phyloP scores from a whole-genome alignment of 768 basidiomycete species.

The Xerocomellus amylosporus region DNA sequence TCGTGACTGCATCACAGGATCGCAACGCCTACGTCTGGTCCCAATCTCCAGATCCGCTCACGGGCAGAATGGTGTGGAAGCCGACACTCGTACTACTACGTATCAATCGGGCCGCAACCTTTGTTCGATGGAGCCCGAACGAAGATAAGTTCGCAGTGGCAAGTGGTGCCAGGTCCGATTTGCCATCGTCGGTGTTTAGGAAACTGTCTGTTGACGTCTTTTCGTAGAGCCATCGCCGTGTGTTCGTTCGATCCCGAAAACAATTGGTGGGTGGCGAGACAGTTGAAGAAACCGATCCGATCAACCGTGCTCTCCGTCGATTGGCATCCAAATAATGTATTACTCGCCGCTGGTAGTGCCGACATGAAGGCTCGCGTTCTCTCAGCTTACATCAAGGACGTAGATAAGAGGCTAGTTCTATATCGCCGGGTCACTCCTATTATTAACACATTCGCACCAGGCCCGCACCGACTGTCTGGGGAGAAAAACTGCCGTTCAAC shows the following conservation, averaged over 20 bases:
- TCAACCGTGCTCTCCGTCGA: slow-evolving; percentile 93
- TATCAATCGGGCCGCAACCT: slow-evolving; percentile 94
- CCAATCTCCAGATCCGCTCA: slow-evolving; percentile 66
- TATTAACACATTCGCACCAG: slow-evolving; percentile 39
- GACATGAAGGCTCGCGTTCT: slow-evolving; percentile 98
- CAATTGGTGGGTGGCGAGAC: slow-evolving; percentile 99
- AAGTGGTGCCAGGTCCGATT: slow-evolving; percentile 79
- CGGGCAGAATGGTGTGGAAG: slow-evolving; percentile 80
- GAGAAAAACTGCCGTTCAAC: slow-evolving; percentile 97
- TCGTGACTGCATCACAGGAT: slow-evolving; percentile 99
- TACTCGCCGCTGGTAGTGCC: slow-evolving; percentile 94
- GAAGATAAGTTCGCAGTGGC: slow-evolving; percentile 99
- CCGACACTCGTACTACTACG: slow-evolving; percentile 94
- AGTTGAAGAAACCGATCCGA: slow-evolving; percentile 95
- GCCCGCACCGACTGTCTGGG: slow-evolving; percentile 89
- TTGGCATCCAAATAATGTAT: slow-evolving; percentile 99
- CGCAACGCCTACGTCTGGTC: slow-evolving; percentile 99
- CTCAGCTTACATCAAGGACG: slow-evolving; percentile 97
- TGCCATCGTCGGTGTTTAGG: background rate
- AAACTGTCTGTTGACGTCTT: background rate
- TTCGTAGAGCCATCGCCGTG: slow-evolving; percentile 79
- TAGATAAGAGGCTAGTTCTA: slow-evolving; percentile 75
- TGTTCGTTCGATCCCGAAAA: slow-evolving; percentile 97
- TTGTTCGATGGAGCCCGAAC: slow-evolving; percentile 93
- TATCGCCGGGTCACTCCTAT: background rate